Percentiles rank a stretch among this genome's conserved stretches.
Conservation (phyloP, 2,329 filamentous ascomycete species). For the Alternaria novae-zelandiae region DNA sequence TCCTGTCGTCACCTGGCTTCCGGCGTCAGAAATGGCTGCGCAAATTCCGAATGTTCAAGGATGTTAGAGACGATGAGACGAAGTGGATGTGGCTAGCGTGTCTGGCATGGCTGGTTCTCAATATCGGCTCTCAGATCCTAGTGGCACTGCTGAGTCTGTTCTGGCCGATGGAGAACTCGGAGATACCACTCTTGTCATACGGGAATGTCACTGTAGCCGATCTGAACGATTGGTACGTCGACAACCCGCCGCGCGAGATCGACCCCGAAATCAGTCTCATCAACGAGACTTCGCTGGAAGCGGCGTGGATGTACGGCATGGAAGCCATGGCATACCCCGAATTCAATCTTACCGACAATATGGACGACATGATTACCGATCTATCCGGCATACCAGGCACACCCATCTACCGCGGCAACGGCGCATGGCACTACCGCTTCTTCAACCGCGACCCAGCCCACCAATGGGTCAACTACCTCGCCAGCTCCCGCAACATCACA, state of each 20-base stretch:
- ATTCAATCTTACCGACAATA: constrained; percentile 15
- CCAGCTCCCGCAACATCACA: constrained; percentile 30
- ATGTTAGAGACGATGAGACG: constrained; percentile 39
- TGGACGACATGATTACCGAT: constrained; percentile 14
- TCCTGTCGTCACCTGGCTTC: constrained; percentile 40
- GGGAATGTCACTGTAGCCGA: constrained; percentile 39
- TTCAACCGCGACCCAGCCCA: constrained; percentile 41
- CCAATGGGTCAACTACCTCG: constrained; percentile 35
- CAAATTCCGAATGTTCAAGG: constrained; percentile 36
- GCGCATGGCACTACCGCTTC: constrained; percentile 38
- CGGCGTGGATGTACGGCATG: constrained; percentile 41
- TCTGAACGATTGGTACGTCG: constrained; percentile 29
- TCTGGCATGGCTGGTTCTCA: constrained; percentile 40
- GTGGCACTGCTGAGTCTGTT: constrained; percentile 43
- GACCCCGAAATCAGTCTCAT: neutral
- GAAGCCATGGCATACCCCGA: constrained; percentile 34
- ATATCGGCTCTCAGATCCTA: constrained; percentile 43
- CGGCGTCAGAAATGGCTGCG: constrained; percentile 31
- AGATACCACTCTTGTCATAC: constrained; percentile 31
- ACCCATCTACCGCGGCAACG: constrained; percentile 32
- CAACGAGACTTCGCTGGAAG: constrained; percentile 24
- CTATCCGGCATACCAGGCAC: constrained; percentile 30
- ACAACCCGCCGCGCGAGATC: neutral
- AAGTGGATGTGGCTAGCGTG: constrained; percentile 44
- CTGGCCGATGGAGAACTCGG: constrained; percentile 42